phyloP scores from a whole-genome alignment of 2,329 filamentous ascomycete species.

The Fusarium xylarioides region DNA sequence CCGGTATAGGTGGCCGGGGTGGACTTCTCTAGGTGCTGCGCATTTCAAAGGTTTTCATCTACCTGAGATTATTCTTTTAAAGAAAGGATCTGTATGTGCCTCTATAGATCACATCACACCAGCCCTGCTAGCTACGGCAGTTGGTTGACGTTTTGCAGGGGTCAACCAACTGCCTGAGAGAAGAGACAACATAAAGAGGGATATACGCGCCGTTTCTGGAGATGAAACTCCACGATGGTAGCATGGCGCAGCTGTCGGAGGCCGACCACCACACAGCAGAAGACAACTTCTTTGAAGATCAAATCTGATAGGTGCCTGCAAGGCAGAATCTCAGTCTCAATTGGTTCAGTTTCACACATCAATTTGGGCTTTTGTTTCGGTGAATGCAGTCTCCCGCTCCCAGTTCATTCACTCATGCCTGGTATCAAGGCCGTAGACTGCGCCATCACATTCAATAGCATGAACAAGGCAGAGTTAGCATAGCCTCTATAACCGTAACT shows the following conservation, averaged over 20 bases:
- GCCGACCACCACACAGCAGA: not conserved
- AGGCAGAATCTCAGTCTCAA: not conserved
- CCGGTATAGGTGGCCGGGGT: not conserved
- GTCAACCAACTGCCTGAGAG: not conserved
- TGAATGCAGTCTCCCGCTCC: not conserved
- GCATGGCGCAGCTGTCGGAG: constrained; percentile 3
- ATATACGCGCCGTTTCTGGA: not conserved
- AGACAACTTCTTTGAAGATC: too few relatives aligned
- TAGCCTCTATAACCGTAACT: not conserved
- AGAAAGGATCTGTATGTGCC: not conserved
- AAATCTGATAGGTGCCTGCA: not conserved
- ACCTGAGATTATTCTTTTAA: not conserved
- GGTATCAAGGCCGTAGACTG: not conserved
- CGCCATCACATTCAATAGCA: not conserved
- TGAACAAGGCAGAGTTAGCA: not conserved
- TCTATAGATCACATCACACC: not conserved
- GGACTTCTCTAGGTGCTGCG: not conserved
- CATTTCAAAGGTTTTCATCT: not conserved
- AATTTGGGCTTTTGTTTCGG: not conserved
- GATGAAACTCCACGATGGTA: not conserved
- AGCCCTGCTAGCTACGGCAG: not conserved
- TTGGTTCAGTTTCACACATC: accelerated
- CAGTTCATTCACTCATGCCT: not conserved
- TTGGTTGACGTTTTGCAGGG: not conserved
- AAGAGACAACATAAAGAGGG: not conserved